Conservation (phyloP, 192 early-diverging fungal species). For the Gryganskiella cystojenkinii region DNA sequence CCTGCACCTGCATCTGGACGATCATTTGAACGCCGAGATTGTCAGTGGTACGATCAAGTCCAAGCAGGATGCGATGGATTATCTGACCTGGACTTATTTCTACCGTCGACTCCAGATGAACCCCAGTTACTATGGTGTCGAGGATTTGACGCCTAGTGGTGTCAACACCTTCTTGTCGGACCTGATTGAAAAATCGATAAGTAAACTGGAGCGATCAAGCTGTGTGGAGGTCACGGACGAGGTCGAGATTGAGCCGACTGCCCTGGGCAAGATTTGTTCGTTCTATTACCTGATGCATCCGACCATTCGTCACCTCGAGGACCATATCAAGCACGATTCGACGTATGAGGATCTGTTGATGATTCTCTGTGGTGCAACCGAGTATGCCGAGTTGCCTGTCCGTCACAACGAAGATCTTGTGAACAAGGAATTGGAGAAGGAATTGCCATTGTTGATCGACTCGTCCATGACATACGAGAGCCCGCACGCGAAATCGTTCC, state of each 20-base stretch:
- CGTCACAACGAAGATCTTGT: conserved; percentile 95
- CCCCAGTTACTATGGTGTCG: conserved; percentile 94
- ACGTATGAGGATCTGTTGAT: conserved; percentile 73
- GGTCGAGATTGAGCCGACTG: conserved; percentile 76
- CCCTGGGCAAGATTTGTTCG: conserved; percentile 85
- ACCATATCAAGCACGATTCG: conserved; percentile 61
- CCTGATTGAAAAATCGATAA: conserved; percentile 79
- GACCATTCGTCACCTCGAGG: conserved; percentile 78
- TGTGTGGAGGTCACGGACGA: conserved; percentile 80
- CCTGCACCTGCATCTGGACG: conserved; percentile 77
- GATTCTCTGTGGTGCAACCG: conserved; percentile 83
- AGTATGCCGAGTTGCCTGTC: conserved; percentile 93
- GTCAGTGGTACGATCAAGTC: conserved; percentile 85
- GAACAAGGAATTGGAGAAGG: conserved; percentile 83
- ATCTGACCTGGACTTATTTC: conserved; percentile 96
- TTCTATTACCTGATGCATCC: conserved; percentile 92
- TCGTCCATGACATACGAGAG: conserved; percentile 75
- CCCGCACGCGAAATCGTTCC: conserved; percentile 91
- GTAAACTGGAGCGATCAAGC: conserved; percentile 71
- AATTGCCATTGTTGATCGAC: conserved; percentile 74
- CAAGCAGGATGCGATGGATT: conserved; percentile 96
- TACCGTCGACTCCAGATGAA: conserved; percentile 93
- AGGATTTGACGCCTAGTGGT: conserved; percentile 73
- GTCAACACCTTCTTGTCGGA: conserved; percentile 83
- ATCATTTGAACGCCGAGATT: conserved; percentile 97